phyloP scores from a whole-genome alignment of 2,329 filamentous ascomycete species.

The Trichoderma aggressivum region DNA sequence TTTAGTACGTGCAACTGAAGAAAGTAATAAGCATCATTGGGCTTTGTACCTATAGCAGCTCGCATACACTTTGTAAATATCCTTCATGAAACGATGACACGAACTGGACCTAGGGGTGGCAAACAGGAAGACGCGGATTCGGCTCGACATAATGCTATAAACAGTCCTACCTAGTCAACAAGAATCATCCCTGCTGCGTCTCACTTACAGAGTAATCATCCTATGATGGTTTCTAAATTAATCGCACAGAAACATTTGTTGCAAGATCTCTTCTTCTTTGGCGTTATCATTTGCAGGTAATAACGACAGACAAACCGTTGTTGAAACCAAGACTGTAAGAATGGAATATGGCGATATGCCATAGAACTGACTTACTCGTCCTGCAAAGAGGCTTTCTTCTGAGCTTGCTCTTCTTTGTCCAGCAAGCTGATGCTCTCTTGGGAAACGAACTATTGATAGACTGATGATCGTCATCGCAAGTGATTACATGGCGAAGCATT shows the following conservation, averaged over 20 bases:
- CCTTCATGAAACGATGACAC: neutral
- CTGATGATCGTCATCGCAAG: neutral
- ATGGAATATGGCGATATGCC: neutral
- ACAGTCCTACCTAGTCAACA: neutral
- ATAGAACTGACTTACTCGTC: neutral
- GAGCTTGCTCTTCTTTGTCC: neutral
- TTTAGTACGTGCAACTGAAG: neutral
- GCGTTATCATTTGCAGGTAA: too few species aligned
- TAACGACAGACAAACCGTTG: neutral
- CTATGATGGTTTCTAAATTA: neutral
- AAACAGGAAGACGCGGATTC: neutral
- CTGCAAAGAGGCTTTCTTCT: neutral
- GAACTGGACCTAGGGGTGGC: neutral
- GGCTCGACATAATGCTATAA: neutral
- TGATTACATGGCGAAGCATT: neutral
- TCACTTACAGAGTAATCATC: neutral
- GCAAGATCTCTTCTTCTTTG: neutral
- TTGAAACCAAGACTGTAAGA: neutral
- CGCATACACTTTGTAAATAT: accelerated
- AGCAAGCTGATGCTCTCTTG: accelerated
- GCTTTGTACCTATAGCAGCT: accelerated
- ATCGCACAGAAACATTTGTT: neutral
- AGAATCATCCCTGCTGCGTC: neutral
- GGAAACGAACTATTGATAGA: neutral
- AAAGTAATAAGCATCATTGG: neutral